Base-by-base conservation (phyloP, 768 basidiomycete species). In the Lentinula guzmanii region DNA sequence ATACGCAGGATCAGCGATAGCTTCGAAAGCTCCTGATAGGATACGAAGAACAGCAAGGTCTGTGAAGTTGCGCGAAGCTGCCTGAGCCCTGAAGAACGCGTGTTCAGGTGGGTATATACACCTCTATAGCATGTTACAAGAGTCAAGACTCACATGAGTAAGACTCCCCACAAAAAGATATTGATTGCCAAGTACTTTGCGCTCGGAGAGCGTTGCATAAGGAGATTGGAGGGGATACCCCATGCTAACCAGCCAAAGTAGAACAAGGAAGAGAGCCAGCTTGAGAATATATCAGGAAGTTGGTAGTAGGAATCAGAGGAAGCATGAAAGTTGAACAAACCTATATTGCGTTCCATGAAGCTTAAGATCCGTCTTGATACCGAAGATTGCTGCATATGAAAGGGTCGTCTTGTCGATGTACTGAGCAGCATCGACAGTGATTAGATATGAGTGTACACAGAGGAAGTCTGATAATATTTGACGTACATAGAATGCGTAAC, bases 151-250 rank as follows among this genome's bases (percentile, higher is more conserved):
- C 31, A 61, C 71, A 75, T 74, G 43, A 76, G 63, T 37, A 74
- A 65, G 3, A 65, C 67, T 31, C 74, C 74, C 75, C 74, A 75
- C 4, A 62, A 15, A 39, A 60, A 65, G 70, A 75, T 73, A 63
- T 75, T 75, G 62, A 68, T 64, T 0, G 70, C 69, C 13, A 76
- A 69, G 61, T 77, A 76, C 28, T 70, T 72, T 1, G 66, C 72
- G 4, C 69, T 69, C 16, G 74, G 74, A 18, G 62, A 68, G 28
- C 65, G 58, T 63, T 75, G 74, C 68, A 77, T 71, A 60, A 74
- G 63, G 43, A 77, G 48, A 63, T 76, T 76, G 37, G 73, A 70
- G 3, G 76, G 75, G 34, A 77, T 69, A 1, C 75, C 74, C 75
- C 75, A 50, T 31, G 60, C 66, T 5, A 74, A 62, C 74, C 75